Conservation (phyloP, 768 basidiomycete genomes). For the Collybiopsis luxurians region DNA sequence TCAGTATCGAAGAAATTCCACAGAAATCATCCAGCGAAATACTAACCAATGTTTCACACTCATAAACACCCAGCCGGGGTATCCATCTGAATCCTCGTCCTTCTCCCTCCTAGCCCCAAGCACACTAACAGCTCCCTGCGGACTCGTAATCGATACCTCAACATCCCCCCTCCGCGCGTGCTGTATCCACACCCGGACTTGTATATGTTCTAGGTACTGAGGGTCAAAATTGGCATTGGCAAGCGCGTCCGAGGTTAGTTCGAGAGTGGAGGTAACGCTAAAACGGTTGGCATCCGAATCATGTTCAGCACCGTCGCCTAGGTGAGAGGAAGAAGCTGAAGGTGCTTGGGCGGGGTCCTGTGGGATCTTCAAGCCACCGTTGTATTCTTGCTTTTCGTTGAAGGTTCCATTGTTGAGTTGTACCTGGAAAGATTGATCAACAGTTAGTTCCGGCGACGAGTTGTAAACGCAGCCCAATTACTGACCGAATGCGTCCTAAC, state of each 20-base stretch:
- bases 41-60: constrained; percentile 93
- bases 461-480: too few species aligned
- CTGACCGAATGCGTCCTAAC: constrained; percentile 64
- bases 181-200: constrained; percentile 89
- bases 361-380: constrained; percentile 66
- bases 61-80: constrained; percentile 98
- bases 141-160: constrained; percentile 86
- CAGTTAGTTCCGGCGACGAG: too few species aligned
- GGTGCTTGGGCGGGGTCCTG: constrained; percentile 23
- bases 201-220: constrained; percentile 78
- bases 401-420: constrained; percentile 64
- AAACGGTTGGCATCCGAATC: constrained; percentile 57
- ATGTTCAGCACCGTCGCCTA: too few species aligned
- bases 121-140: constrained; percentile 81
- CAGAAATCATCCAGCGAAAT: constrained; percentile 17
- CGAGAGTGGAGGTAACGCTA: constrained; percentile 28
- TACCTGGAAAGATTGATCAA: too few species aligned
- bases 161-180: constrained; percentile 88
- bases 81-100: constrained; percentile 70
- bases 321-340: too few species aligned
- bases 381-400: constrained; percentile 47
- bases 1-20: too few species aligned
- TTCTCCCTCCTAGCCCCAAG: constrained; percentile 67
- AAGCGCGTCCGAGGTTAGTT: constrained; percentile 64
- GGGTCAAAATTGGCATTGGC: constrained; percentile 75